Conservation (phyloP, 306 rosid species). For the Glycine tomentella region DNA sequence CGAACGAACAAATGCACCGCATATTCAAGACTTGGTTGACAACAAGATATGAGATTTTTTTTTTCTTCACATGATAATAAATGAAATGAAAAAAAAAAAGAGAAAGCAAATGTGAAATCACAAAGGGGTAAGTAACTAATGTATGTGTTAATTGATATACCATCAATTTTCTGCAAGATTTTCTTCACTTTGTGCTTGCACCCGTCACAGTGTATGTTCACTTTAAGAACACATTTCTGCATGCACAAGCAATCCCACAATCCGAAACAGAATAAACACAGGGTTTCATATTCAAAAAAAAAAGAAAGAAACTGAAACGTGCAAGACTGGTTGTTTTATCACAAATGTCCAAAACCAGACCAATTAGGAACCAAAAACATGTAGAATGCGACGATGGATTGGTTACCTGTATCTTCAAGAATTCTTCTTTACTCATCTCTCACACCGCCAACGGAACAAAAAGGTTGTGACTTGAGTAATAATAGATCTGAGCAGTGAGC, state of each 20-base stretch:
- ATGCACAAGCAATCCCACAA: slow-evolving; percentile 57
- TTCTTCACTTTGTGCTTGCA: slow-evolving; percentile 96
- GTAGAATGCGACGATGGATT: slow-evolving; percentile 36
- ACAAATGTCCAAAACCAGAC: slow-evolving; percentile 12
- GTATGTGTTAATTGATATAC: slow-evolving; percentile 47
- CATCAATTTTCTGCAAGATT: slow-evolving; percentile 92
- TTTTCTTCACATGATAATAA: not conserved
- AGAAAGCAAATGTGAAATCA: not conserved
- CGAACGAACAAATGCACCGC: not conserved
- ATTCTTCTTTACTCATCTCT: slow-evolving; percentile 96
- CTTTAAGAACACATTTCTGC: slow-evolving; percentile 96
- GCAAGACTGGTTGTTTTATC: not conserved
- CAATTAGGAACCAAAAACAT: slow-evolving; percentile 3
- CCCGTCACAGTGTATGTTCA: slow-evolving; percentile 98
- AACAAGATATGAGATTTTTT: not conserved
- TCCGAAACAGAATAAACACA: slow-evolving; percentile 47
- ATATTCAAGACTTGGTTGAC: not conserved
- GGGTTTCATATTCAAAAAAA: slow-evolving; percentile 14
- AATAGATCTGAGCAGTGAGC: slow-evolving; percentile 60
- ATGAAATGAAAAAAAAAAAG: not conserved
- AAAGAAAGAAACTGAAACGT: not conserved
- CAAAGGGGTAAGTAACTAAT: not conserved
- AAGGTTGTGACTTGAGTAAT: slow-evolving; percentile 27
- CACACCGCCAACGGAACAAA: slow-evolving; percentile 45
- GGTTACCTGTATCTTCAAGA: slow-evolving; percentile 93